Evolutionary conservation across 129 eudicot species (phyloP).

Genomic region (Logfia minima): DNA sequence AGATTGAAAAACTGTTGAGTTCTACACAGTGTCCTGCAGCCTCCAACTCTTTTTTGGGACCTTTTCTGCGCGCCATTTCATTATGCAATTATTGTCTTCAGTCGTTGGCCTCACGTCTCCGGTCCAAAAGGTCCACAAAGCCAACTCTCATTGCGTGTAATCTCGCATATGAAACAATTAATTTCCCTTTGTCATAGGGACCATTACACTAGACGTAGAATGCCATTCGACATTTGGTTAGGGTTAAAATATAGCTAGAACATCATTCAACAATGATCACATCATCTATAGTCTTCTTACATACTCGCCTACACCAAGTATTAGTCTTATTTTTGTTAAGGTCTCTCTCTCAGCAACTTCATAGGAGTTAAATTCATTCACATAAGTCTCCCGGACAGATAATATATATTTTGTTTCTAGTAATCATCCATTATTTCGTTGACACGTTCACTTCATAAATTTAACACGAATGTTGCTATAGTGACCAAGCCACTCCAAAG

Average conservation of each 20-base stretch:
- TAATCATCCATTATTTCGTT: neutral
- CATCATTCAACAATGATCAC: neutral
- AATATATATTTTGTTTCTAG: neutral
- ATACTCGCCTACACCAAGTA: neutral
- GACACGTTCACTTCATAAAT: neutral
- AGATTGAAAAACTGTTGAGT: neutral
- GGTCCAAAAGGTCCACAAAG: conserved; percentile 14
- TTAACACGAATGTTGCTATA: neutral
- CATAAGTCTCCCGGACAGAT: neutral
- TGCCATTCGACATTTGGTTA: neutral
- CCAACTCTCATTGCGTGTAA: conserved; percentile 11
- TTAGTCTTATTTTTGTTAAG: neutral
- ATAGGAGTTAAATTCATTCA: neutral
- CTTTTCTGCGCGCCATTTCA: neutral
- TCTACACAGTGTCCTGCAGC: neutral
- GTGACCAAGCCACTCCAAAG: neutral
- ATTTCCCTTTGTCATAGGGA: neutral
- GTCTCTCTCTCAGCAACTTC: conserved; percentile 4
- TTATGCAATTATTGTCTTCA: neutral
- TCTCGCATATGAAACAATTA: neutral
- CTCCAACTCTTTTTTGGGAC: neutral
- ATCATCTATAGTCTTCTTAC: neutral
- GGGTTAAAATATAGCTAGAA: neutral
- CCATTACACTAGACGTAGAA: neutral
- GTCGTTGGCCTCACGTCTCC: neutral